Percentiles rank a stretch among this genome's conserved stretches.
Evolutionary conservation across 306 rosid species (phyloP).

Genomic region (Cucumis hystrix): DNA sequence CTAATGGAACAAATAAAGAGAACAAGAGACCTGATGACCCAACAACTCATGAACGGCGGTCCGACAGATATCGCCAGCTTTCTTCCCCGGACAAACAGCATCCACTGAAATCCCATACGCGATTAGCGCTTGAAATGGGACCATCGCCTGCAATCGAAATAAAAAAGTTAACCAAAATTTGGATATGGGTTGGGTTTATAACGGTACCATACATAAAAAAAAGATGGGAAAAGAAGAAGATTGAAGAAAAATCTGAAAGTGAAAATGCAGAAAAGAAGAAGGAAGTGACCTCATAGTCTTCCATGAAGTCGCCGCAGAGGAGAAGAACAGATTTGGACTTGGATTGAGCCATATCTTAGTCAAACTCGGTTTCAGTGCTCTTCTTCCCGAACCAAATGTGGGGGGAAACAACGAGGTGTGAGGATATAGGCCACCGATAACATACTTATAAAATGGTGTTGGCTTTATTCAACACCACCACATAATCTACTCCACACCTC

Average conservation of each 20-base stretch:
- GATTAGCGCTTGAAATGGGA: constrained; percentile 75
- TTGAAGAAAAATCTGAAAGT: neutral
- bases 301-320: constrained; percentile 84
- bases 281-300: constrained; percentile 52
- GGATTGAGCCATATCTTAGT: constrained; percentile 11
- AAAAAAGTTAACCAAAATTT: neutral
- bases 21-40: constrained; percentile 40
- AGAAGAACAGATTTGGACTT: constrained; percentile 37
- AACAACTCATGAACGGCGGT: constrained; percentile 38
- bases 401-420: neutral
- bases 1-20: neutral
- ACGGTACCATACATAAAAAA: neutral
- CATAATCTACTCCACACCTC: too few species aligned
- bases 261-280: neutral
- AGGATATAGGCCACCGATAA: too few species aligned
- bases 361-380: neutral
- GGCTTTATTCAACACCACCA: too few species aligned
- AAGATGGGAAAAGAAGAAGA: neutral
- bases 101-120: constrained; percentile 66
- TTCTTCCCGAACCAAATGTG: neutral
- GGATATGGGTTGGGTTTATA: neutral
- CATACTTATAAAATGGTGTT: too few species aligned
- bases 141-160: constrained; percentile 45
- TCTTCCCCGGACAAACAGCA: constrained; percentile 78
- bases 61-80: constrained; percentile 64